These are phyloP conservation scores for Gyrodon lividus DNA, from an alignment of 768 basidiomycete species.

Conservation along the genomic window DNA sequence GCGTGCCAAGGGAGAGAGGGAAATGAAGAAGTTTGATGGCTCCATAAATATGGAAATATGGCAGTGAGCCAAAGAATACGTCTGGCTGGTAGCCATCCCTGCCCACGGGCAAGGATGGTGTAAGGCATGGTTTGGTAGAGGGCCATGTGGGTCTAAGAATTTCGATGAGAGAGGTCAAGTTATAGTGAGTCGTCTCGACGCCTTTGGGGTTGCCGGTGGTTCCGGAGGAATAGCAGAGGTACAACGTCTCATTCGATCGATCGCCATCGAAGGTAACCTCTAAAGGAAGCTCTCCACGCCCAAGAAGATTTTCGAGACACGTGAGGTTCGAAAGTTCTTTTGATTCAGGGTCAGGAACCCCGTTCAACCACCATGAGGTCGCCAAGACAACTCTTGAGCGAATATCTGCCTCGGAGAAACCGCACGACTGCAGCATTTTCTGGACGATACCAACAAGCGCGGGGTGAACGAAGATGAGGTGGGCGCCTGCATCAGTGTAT, in stretches of 20 bases:
- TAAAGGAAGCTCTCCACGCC: conserved; percentile 43
- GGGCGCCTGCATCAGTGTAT: conserved; percentile 63
- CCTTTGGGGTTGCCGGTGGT: conserved; percentile 82
- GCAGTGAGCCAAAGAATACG: conserved; percentile 60
- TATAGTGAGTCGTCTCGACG: conserved; percentile 66
- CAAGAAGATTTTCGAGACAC: conserved; percentile 49
- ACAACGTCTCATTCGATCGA: conserved; percentile 55
- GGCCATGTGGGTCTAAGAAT: conserved; percentile 50
- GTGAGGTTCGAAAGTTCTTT: conserved; percentile 37
- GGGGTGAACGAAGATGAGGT: conserved; percentile 64
- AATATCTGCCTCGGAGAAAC: conserved; percentile 46
- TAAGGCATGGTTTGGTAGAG: conserved; percentile 28
- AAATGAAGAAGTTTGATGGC: conserved; percentile 62
- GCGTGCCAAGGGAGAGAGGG: conserved; percentile 48
- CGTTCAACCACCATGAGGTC: conserved; percentile 45
- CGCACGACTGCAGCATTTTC: conserved; percentile 54
- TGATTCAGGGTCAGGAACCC: conserved; percentile 29
- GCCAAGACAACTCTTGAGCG: conserved; percentile 57
- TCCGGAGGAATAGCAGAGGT: conserved; percentile 65
- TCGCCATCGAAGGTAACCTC: conserved; percentile 59
- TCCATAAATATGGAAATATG: conserved; percentile 57
- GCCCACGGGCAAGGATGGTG: conserved; percentile 8
- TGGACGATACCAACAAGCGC: conserved; percentile 53
- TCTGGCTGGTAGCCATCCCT: conserved; percentile 33
- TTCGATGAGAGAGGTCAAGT: conserved; percentile 58